Base-by-base conservation (phyloP, 805 yeast species). In the Metschnikowia sp. region DNA sequence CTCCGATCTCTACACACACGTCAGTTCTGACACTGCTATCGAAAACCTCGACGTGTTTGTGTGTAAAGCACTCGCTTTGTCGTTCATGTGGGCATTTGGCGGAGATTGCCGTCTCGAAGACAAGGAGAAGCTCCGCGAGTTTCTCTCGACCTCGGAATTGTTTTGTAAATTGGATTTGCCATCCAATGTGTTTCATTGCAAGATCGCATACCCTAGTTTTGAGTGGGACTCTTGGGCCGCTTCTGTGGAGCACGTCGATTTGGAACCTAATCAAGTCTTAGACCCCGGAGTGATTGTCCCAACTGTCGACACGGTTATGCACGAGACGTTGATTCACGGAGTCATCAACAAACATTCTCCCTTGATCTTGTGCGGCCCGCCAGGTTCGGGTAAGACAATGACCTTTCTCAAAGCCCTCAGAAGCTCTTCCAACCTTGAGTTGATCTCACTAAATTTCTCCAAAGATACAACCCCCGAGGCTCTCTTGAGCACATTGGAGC, bases 371-470 rank as follows among this genome's bases (percentile, higher is more conserved):
- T 89, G 96, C 65, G 98, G 98, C 2, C 98, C 98, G 0, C 97
- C 98, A 0, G 98, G 98, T 4, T 86, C 97, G 0, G 98, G 98
- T 48, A 92, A 92, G 61, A 91, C 98, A 0, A 91, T 92, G 98
- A 82, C 91, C 0, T 66, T 92, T 15, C 75, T 88, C 54, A 80
- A 84, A 40, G 83, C 89, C 0, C 61, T 92, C 36, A 69, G 87
- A 39, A 72, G 70, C 44, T 74, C 85, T 0, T 75, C 83, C 0
- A 72, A 76, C 12, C 70, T 81, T 49, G 86, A 82, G 18, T 68
- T 89, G 2, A 74, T 82, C 3, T 80, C 88, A 4, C 63, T 92
- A 55, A 92, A 89, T 56, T 89, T 91, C 57, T 88, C 96, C 1
- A 87, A 87, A 52, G 90, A 86, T 15, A 84, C 96, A 0, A 69